A percentile compares a stretch with the other conserved stretches of the same genome.
phyloP scores from a whole-genome alignment of 2,329 filamentous ascomycete species.

The Penicillium sp. region DNA sequence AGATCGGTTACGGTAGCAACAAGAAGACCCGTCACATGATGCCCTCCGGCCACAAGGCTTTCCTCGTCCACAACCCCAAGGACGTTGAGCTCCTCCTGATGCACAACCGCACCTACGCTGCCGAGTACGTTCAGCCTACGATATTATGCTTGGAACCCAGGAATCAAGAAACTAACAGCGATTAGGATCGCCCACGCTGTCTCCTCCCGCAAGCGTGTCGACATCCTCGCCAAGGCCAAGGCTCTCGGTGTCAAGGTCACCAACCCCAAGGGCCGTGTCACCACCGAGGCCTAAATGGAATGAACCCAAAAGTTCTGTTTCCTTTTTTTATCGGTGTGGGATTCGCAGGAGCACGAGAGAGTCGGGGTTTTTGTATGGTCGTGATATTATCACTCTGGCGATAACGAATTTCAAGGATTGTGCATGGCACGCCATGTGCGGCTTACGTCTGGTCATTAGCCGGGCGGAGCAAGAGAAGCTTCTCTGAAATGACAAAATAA shows the following conservation, averaged over 20 bases:
- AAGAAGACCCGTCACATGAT: slow-evolving; percentile 99
- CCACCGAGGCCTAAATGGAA: slow-evolving; percentile 69
- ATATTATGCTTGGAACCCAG: not conserved
- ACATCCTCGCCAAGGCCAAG: slow-evolving; percentile 96
- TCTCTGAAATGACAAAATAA: slow-evolving; percentile 40
- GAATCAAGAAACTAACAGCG: not conserved
- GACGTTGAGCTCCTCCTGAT: slow-evolving; percentile 98
- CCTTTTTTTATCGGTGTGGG: slow-evolving; percentile 17
- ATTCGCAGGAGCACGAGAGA: slow-evolving; percentile 21
- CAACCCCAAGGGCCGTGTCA: slow-evolving; percentile 98
- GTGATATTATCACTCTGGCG: slow-evolving; percentile 26
- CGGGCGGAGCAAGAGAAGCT: slow-evolving; percentile 51
- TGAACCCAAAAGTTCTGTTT: slow-evolving; percentile 46
- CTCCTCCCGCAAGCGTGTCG: slow-evolving; percentile 96
- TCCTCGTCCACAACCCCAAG: slow-evolving; percentile 94
- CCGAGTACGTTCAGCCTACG: slow-evolving; percentile 68
- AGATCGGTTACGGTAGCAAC: slow-evolving; percentile 99
- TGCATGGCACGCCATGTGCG: slow-evolving; percentile 25
- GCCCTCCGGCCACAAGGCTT: slow-evolving; percentile 98
- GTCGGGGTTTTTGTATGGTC: slow-evolving; percentile 27
- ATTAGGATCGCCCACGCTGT: slow-evolving; percentile 92
- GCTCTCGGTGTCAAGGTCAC: slow-evolving; percentile 99
- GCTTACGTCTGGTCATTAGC: slow-evolving; percentile 25
- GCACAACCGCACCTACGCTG: slow-evolving; percentile 99
- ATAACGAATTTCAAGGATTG: slow-evolving; percentile 30